Conservation (phyloP, 352 stramenopile species). For the Globisporangium cederbergense region DNA sequence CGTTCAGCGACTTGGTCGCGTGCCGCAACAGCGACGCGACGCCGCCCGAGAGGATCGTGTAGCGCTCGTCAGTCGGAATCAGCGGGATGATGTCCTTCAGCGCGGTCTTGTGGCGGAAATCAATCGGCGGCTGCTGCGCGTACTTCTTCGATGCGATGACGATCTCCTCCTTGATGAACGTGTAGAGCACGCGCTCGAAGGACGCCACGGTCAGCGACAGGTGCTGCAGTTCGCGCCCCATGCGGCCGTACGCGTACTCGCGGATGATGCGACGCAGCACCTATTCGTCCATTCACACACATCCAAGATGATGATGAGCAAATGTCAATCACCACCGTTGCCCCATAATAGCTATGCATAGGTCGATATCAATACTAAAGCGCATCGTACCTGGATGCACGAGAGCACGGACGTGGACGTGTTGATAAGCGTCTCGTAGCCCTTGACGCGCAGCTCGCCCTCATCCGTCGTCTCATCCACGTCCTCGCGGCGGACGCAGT, state of each 20-base stretch:
- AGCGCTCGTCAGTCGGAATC: slow-evolving; percentile 77
- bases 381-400: slow-evolving; percentile 45
- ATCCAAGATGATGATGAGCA: neutral
- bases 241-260: slow-evolving; percentile 76
- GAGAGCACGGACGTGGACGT: slow-evolving; percentile 69
- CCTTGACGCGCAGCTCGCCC: slow-evolving; percentile 60
- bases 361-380: neutral
- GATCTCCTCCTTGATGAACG: slow-evolving; percentile 88
- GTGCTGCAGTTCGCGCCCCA: slow-evolving; percentile 83
- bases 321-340: no score
- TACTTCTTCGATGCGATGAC: slow-evolving; percentile 75
- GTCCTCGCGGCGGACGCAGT: slow-evolving; percentile 36
- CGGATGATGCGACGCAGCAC: slow-evolving; percentile 82
- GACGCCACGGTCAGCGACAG: slow-evolving; percentile 81
- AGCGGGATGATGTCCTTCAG: slow-evolving; percentile 88
- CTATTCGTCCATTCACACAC: slow-evolving; percentile 12
- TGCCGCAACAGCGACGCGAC: slow-evolving; percentile 76
- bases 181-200: slow-evolving; percentile 84
- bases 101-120: slow-evolving; percentile 78
- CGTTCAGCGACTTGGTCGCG: slow-evolving; percentile 78
- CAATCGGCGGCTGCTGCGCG: slow-evolving; percentile 40
- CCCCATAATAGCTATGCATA: no score
- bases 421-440: slow-evolving; percentile 72
- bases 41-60: slow-evolving; percentile 78
- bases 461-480: slow-evolving; percentile 59